phyloP scores from a whole-genome alignment of 768 basidiomycete species.

The Chalciporus sphaerocephalus region DNA sequence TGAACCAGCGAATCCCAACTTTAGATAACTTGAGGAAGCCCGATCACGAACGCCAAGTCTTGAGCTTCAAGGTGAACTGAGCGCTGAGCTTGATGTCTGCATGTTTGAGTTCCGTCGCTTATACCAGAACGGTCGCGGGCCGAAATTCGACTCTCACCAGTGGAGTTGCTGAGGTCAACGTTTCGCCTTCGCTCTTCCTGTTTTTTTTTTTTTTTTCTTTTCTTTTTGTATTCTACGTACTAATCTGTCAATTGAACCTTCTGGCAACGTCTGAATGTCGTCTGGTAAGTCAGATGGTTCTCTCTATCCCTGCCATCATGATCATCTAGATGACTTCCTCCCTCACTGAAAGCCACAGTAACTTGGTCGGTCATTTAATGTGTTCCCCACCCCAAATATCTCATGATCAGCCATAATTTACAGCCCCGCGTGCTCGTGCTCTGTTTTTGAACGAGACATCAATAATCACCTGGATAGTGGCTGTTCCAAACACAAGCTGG shows the following conservation, averaged over 20 bases:
- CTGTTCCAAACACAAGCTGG: constrained; percentile 30
- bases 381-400: background rate
- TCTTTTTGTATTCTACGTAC: background rate
- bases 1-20: too few relatives aligned
- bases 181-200: background rate
- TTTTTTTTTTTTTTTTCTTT: background rate
- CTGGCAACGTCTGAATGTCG: constrained; percentile 4
- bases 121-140: too few relatives aligned
- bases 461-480: constrained; percentile 50
- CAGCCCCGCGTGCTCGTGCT: constrained; percentile 48
- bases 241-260: background rate
- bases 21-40: too few relatives aligned
- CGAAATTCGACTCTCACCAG: background rate
- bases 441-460: constrained; percentile 40
- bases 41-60: too few relatives aligned
- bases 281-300: constrained; percentile 12
- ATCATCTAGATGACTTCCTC: constrained; percentile 1
- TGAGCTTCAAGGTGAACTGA: too few relatives aligned
- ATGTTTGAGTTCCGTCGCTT: too few relatives aligned
- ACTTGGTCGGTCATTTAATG: constrained; percentile 25
- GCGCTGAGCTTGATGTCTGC: too few relatives aligned
- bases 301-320: background rate
- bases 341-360: constrained; percentile 8
- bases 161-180: too few relatives aligned
- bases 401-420: background rate